These are phyloP conservation scores for Microbotryum saponariae DNA, from an alignment of 1,284 basidiomycete species.

Conservation along the genomic window DNA sequence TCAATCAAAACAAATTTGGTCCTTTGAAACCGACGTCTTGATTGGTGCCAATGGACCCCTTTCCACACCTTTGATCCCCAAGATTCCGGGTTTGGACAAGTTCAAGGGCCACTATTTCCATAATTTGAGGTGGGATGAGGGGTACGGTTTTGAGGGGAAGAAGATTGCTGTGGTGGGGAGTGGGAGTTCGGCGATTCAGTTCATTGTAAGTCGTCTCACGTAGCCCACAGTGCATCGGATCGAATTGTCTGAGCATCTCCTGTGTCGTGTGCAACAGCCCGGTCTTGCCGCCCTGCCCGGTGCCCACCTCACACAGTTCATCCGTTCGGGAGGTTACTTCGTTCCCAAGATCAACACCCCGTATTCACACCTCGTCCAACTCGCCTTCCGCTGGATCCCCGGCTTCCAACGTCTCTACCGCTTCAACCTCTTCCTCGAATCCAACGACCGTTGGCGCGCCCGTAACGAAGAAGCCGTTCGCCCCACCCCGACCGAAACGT, in stretches of 20 bases:
- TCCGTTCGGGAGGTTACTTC: slow-evolving; percentile 16
- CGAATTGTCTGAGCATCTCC: too few relatives aligned
- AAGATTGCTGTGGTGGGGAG: slow-evolving; percentile 13
- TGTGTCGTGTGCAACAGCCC: neutral
- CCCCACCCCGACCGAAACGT: slow-evolving; percentile 35
- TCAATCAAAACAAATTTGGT: too few relatives aligned
- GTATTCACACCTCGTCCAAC: slow-evolving; percentile 38
- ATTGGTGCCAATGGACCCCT: slow-evolving; percentile 48
- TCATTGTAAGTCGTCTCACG: neutral
- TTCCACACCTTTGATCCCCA: slow-evolving; percentile 46
- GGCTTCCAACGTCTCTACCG: slow-evolving; percentile 48
- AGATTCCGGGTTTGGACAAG: slow-evolving; percentile 45
- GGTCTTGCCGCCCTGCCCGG: neutral
- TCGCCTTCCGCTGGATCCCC: slow-evolving; percentile 50
- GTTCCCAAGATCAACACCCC: neutral
- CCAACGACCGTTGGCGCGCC: slow-evolving; percentile 1
- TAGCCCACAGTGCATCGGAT: too few relatives aligned
- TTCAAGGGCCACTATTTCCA: slow-evolving; percentile 54
- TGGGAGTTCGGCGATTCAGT: slow-evolving; percentile 9
- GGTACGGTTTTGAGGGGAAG: slow-evolving; percentile 39
- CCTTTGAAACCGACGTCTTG: slow-evolving; percentile 41
- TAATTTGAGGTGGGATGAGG: slow-evolving; percentile 53
- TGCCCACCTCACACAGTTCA: slow-evolving; percentile 4
- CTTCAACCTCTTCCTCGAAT: slow-evolving; percentile 39
- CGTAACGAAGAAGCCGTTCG: slow-evolving; percentile 3